phyloP scores from a whole-genome alignment of 441 rosid genomes.

The Populus hybrid region DNA sequence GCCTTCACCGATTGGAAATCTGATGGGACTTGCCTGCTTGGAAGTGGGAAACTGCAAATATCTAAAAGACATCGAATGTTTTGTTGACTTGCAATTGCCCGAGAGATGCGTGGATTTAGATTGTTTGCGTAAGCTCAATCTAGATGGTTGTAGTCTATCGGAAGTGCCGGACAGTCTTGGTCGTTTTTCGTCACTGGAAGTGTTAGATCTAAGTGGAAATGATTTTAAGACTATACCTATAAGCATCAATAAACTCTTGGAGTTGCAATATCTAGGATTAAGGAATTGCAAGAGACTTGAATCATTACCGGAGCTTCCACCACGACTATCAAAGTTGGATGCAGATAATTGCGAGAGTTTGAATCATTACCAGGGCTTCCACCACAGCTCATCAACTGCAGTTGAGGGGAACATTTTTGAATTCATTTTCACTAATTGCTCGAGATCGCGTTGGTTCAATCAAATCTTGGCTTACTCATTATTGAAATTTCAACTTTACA shows the following conservation, averaged over 20 bases:
- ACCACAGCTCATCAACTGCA: not conserved
- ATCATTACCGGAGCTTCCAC: conserved; percentile 7
- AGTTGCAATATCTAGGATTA: conserved; percentile 1
- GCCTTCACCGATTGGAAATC: conserved; percentile 5
- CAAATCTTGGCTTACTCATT: not conserved
- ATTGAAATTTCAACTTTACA: not conserved
- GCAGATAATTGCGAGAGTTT: not conserved
- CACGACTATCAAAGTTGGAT: not conserved
- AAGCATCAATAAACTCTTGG: not conserved
- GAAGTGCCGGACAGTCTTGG: too few relatives aligned
- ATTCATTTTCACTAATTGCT: not conserved
- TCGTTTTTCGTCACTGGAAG: too few relatives aligned
- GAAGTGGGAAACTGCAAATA: not conserved
- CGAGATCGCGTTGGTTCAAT: not conserved
- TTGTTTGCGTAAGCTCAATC: not conserved
- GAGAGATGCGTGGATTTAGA: too few relatives aligned
- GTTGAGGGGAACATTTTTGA: not conserved
- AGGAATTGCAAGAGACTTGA: not conserved
- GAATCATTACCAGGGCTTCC: not conserved
- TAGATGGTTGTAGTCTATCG: not conserved
- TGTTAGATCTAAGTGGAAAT: not conserved
- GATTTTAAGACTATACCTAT: too few relatives aligned
- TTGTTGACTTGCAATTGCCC: too few relatives aligned
- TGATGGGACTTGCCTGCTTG: not conserved
- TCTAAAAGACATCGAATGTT: not conserved